Conservation (phyloP, 2,329 filamentous ascomycete species). For the Trichoderma sp. region DNA sequence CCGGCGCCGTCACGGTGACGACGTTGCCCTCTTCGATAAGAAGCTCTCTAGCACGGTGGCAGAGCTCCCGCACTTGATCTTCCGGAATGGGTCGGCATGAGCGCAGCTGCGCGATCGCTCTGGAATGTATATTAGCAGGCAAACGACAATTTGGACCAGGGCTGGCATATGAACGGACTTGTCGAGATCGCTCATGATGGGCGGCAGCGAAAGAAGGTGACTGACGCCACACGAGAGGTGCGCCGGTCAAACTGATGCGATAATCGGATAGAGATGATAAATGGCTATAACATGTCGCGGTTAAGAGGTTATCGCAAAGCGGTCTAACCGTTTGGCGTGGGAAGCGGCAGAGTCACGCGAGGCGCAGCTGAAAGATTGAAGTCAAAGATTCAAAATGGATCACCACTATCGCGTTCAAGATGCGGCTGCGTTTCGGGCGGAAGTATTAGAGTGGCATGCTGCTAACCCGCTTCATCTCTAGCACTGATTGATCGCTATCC, state of each 20-base stretch:
- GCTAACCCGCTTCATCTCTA: background rate
- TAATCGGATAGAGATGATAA: conserved; percentile 13
- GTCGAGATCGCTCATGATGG: conserved; percentile 86
- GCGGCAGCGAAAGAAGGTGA: background rate
- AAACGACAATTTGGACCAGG: conserved; percentile 20
- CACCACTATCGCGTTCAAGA: conserved; percentile 1
- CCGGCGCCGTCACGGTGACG: conserved; percentile 88
- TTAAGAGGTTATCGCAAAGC: background rate
- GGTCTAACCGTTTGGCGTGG: background rate
- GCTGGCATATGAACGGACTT: conserved; percentile 55
- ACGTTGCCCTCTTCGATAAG: conserved; percentile 98
- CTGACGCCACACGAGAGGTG: conserved; percentile 24
- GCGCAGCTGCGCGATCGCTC: conserved; percentile 92
- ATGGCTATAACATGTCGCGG: conserved; percentile 30
- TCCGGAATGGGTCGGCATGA: conserved; percentile 96
- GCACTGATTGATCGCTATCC: background rate
- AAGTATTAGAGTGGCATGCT: background rate
- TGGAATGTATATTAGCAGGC: conserved; percentile 36
- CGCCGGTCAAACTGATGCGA: conserved; percentile 25
- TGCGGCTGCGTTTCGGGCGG: background rate
- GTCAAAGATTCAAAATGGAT: background rate
- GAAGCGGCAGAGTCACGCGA: conserved; percentile 9
- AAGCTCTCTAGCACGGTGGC: conserved; percentile 93
- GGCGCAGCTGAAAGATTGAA: background rate
- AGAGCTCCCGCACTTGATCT: conserved; percentile 90